Percentiles rank a stretch among this genome's conserved stretches.
phyloP scores from a whole-genome alignment of 1,139 yeast species.

The Suhomyces taliae region DNA sequence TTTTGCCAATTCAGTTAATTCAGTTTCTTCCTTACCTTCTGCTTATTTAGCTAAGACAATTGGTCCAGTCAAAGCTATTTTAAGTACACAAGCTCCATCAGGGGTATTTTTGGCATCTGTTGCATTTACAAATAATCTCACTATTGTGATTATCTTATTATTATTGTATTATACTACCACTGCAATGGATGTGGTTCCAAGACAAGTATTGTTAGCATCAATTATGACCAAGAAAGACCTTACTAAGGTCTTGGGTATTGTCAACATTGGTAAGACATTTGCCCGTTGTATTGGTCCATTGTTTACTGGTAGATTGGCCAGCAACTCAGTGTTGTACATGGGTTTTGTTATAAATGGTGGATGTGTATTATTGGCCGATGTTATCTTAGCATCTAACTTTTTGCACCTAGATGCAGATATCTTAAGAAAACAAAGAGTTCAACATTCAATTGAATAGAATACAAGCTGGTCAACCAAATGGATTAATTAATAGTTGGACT shows the following conservation, averaged over 20 bases:
- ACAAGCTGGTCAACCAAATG: background rate
- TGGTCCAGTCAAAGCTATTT: conserved; percentile 80
- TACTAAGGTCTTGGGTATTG: conserved; percentile 79
- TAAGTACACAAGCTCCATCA: conserved; percentile 78
- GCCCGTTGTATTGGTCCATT: conserved; percentile 82
- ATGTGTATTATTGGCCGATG: conserved; percentile 49
- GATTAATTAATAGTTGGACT: too few species aligned
- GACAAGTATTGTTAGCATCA: conserved; percentile 75
- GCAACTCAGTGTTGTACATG: conserved; percentile 44
- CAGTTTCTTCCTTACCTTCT: conserved; percentile 67
- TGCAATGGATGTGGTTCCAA: conserved; percentile 89
- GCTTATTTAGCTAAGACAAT: conserved; percentile 64
- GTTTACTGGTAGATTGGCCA: conserved; percentile 74
- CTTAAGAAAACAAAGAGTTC: conserved; percentile 22
- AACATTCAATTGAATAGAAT: conserved; percentile 1
- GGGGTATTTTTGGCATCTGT: conserved; percentile 54
- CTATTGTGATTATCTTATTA: conserved; percentile 51
- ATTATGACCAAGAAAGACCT: conserved; percentile 63
- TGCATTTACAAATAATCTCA: conserved; percentile 24
- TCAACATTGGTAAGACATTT: conserved; percentile 80
- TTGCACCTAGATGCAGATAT: conserved; percentile 40
- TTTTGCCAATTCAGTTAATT: conserved; percentile 56
- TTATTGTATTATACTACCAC: conserved; percentile 55
- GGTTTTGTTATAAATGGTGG: conserved; percentile 67
- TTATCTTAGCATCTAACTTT: conserved; percentile 42